These are phyloP conservation scores for Aureobasidium uvarum DNA, from an alignment of 2,329 filamentous ascomycete genomes.

Conservation along the genomic window DNA sequence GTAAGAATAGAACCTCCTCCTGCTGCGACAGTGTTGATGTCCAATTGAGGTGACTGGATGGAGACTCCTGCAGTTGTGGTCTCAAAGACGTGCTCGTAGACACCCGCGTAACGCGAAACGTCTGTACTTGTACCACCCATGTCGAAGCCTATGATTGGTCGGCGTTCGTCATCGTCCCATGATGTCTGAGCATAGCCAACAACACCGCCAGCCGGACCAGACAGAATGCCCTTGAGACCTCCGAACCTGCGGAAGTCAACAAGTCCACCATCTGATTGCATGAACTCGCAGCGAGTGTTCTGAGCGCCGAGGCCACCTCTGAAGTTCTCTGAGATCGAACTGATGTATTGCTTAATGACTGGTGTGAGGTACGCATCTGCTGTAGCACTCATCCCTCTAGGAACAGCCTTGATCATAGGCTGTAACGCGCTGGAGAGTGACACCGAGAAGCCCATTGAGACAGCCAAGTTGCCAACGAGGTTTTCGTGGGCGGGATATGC, in stretches of 20 bases:
- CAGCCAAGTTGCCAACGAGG: conserved; percentile 34
- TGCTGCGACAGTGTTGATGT: conserved; percentile 43
- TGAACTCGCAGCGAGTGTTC: conserved; percentile 39
- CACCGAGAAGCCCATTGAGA: conserved; percentile 36
- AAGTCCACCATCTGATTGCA: conserved; percentile 40
- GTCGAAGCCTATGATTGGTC: conserved; percentile 40
- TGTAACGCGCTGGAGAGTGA: conserved; percentile 35
- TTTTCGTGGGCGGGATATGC: conserved; percentile 38
- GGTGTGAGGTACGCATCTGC: conserved; percentile 31
- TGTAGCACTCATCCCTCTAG: conserved; percentile 29
- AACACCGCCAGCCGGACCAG: conserved; percentile 41
- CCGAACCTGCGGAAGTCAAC: conserved; percentile 35
- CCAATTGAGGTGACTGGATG: conserved; percentile 37
- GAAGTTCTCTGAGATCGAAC: conserved; percentile 29
- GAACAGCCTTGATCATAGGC: conserved; percentile 31
- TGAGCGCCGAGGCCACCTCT: conserved; percentile 28
- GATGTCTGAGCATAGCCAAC: conserved; percentile 39
- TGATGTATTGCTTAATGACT: conserved; percentile 29
- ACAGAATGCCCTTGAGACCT: conserved; percentile 37
- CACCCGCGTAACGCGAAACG: conserved; percentile 38
- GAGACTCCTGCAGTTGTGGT: conserved; percentile 38
- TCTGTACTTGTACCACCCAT: conserved; percentile 39
- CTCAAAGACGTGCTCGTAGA: conserved; percentile 37
- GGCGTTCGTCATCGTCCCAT: conserved; percentile 56
- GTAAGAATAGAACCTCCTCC: conserved; percentile 49